phyloP scores from a whole-genome alignment of 805 yeast species.

The Myxozyma neotropica region DNA sequence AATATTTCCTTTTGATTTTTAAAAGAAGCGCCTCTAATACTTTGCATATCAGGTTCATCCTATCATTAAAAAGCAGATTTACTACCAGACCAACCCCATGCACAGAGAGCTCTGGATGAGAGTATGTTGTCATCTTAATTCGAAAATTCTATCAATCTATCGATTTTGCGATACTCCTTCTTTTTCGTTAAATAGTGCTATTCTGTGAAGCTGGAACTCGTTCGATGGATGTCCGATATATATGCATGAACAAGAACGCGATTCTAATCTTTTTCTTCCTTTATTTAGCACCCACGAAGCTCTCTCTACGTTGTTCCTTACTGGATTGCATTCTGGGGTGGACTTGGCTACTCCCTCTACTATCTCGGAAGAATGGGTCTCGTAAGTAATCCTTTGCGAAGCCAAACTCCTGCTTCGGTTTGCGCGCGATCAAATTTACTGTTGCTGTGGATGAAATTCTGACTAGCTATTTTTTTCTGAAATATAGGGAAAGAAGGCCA shows the following conservation, averaged over 20 bases:
- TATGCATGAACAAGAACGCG: background rate
- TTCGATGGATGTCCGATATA: too few species aligned
- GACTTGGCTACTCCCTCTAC: conserved; percentile 24
- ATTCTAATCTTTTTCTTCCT: background rate
- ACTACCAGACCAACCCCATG: conserved; percentile 27
- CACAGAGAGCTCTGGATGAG: conserved; percentile 30
- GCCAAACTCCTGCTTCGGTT: too few species aligned
- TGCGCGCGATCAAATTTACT: too few species aligned
- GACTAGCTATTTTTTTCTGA: background rate
- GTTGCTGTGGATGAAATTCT: background rate
- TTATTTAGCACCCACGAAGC: conserved; percentile 33
- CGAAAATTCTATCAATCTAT: too few species aligned
- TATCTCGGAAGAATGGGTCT: conserved; percentile 28
- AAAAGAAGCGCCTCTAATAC: background rate
- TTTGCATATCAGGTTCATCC: conserved; percentile 6
- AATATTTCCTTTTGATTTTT: background rate
- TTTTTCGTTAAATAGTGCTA: too few species aligned
- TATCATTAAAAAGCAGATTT: conserved; percentile 29
- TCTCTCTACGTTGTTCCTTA: conserved; percentile 33
- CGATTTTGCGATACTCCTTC: too few species aligned
- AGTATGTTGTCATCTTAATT: conserved; percentile 22
- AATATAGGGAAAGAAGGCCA: conserved; percentile 23
- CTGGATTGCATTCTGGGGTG: conserved; percentile 35
- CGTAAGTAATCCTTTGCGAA: too few species aligned
- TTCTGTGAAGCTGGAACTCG: too few species aligned